Percentiles rank a stretch among this genome's conserved stretches.
Evolutionary conservation across 2,329 filamentous ascomycete genomes (phyloP).

Genomic region (Raffaelea ambrosiae): DNA sequence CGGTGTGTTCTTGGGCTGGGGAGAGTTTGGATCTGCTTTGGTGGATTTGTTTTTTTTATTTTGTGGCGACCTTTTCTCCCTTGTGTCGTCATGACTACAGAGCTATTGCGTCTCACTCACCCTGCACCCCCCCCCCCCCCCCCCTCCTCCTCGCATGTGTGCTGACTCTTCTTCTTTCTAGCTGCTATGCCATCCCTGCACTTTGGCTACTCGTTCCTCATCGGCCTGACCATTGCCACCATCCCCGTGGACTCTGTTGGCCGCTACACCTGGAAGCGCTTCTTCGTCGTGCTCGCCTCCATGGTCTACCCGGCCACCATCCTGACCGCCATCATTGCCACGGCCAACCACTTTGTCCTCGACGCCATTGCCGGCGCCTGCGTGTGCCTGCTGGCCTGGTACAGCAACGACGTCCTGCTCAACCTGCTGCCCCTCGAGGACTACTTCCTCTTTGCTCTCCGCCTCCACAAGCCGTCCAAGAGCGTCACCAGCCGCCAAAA

Average conservation of each 20-base stretch:
- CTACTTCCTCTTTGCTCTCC: not conserved
- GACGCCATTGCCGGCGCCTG: slow-evolving; percentile 61
- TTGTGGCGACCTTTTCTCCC: no score
- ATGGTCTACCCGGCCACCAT: slow-evolving; percentile 58
- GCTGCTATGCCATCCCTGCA: slow-evolving; percentile 65
- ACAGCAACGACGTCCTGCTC: slow-evolving; percentile 42
- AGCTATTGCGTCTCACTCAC: no score
- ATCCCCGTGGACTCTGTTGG: slow-evolving; percentile 51
- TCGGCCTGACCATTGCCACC: slow-evolving; percentile 60
- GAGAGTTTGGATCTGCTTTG: no score
- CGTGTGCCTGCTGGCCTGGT: slow-evolving; percentile 58
- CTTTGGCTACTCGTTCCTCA: slow-evolving; percentile 66
- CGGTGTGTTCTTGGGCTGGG: no score
- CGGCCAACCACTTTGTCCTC: slow-evolving; percentile 65
- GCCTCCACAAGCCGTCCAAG: slow-evolving; percentile 2
- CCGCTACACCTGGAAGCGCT: slow-evolving; percentile 40
- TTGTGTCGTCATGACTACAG: no score
- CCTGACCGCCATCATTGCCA: slow-evolving; percentile 59
- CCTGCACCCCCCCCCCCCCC: not conserved
- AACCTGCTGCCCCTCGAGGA: slow-evolving; percentile 32
- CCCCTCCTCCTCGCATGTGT: not conserved
- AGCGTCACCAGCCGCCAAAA: not conserved
- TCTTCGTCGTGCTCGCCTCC: slow-evolving; percentile 36
- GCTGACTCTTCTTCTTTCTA: no score
- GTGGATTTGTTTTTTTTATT: not conserved